Base-by-base conservation (phyloP, 2,329 filamentous ascomycete species). In the Exserohilum rostratum region DNA sequence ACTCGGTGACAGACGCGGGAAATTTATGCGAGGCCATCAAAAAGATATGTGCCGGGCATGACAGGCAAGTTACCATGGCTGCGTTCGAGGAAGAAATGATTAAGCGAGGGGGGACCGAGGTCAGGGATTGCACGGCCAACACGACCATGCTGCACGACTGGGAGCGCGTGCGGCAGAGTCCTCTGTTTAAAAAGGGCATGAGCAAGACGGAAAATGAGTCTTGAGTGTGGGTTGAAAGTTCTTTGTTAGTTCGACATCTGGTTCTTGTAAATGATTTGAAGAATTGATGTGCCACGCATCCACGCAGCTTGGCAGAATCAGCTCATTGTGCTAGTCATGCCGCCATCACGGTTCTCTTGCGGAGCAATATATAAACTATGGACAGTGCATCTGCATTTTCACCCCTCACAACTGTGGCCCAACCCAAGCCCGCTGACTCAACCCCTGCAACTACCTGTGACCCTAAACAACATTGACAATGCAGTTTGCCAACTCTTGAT, bases 31-130 rank as follows among this genome's bases (percentile, higher is more conserved):
- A 73, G 58, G 62, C 68, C 1, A 57, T 77, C 15, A 39, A 69
- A 10, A 57, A 61, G 33, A 60, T 73, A 6, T 33, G 57, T n/a
- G 50, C 65, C 5, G 62, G 69, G 2, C 58, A 50, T 11, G 49
- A 66, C 22, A 62, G 70, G 50, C 62, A 54, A 18, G 63, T 69
- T 10, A 55, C 68, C 1, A 72, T 82, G 17, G 61, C 58, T 2
- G 65, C 55, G 2, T 82, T 79, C 55, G 79, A 82, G 57, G 65
- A 66, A 2, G 78, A 81, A 60, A 79, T 82, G 76, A 76, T 72
- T n/a, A 54, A 46, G 44, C 62, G 74, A 29, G 71, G 65, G 1
- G 71, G 71, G 1, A 65, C 60, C 6, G 74, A 76, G 44, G 73
- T 73, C 3, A 58, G 67, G 45, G 67, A 67, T 15, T 60, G 68